These are phyloP conservation scores for Nepenthes gracilis DNA, from an alignment of 148 eudicot species.

Conservation along the genomic window DNA sequence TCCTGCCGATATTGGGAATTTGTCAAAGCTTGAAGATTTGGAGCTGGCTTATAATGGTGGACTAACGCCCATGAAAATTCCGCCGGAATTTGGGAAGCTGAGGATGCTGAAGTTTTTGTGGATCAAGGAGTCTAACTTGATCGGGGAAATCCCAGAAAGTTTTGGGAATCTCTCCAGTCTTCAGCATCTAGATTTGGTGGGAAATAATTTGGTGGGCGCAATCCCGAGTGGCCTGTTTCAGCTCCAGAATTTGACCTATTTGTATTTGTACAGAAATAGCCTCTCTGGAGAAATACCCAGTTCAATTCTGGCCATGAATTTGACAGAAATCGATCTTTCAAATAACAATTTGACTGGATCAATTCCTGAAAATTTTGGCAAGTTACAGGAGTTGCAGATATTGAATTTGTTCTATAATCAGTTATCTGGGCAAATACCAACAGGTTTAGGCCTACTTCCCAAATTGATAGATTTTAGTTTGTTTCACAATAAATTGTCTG, in stretches of 20 bases:
- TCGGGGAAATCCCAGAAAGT: slow-evolving; percentile 45
- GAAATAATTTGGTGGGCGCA: slow-evolving; percentile 32
- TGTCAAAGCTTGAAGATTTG: slow-evolving; percentile 28
- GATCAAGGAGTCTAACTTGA: slow-evolving; percentile 31
- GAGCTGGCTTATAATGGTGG: slow-evolving; percentile 20
- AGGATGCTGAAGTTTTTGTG: slow-evolving; percentile 21
- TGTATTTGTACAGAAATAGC: slow-evolving; percentile 38
- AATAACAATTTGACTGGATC: slow-evolving; percentile 33
- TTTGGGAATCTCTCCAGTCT: slow-evolving; percentile 33
- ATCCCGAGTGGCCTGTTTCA: slow-evolving; percentile 54
- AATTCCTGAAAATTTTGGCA: slow-evolving; percentile 30
- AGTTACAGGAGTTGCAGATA: slow-evolving; percentile 16
- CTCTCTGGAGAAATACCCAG: slow-evolving; percentile 51
- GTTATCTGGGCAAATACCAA: slow-evolving; percentile 34
- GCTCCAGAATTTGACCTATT: slow-evolving; percentile 32
- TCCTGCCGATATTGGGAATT: slow-evolving; percentile 44
- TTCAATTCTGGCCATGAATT: slow-evolving; percentile 20
- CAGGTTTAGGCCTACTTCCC: slow-evolving; percentile 29
- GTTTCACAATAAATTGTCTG: slow-evolving; percentile 37
- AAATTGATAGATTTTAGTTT: slow-evolving; percentile 16
- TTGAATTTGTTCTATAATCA: slow-evolving; percentile 30
- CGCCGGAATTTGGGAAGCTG: slow-evolving; percentile 34
- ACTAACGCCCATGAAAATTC: slow-evolving; percentile 25
- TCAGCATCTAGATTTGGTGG: slow-evolving; percentile 35
- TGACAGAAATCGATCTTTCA: slow-evolving; percentile 33